These are phyloP conservation scores for Cerrena zonata DNA, from an alignment of 1,284 basidiomycete genomes.

Conservation along the genomic window DNA sequence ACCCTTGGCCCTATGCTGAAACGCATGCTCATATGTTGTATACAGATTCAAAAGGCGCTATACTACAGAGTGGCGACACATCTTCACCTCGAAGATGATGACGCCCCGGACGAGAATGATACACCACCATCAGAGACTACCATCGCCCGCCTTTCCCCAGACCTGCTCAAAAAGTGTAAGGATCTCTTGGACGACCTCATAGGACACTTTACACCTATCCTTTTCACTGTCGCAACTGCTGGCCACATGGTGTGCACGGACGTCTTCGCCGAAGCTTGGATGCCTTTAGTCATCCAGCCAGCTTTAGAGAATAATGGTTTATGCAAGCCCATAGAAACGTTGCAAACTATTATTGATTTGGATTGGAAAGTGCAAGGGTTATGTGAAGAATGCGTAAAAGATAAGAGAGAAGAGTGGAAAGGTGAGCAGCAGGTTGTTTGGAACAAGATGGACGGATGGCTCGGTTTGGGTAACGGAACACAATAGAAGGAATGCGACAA, in stretches of 20 bases:
- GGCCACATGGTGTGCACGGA: slow-evolving; percentile 69
- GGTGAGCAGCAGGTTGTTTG: slow-evolving; percentile 55
- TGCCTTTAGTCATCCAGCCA: slow-evolving; percentile 57
- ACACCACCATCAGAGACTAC: slow-evolving; percentile 1
- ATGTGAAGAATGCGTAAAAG: slow-evolving; percentile 50
- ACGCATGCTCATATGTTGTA: neutral
- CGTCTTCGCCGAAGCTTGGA: slow-evolving; percentile 64
- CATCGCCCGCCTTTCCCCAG: slow-evolving; percentile 18
- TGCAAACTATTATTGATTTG: slow-evolving; percentile 50
- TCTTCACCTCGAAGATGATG: slow-evolving; percentile 43
- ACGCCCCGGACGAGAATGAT: slow-evolving; percentile 1
- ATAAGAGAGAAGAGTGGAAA: slow-evolving; percentile 62
- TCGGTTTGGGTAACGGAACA: slow-evolving; percentile 16
- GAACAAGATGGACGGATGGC: slow-evolving; percentile 57
- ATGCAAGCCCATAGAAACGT: slow-evolving; percentile 57
- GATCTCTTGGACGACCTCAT: slow-evolving; percentile 37
- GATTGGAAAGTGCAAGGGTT: slow-evolving; percentile 55
- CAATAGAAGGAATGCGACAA: neutral
- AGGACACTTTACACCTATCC: slow-evolving; percentile 59
- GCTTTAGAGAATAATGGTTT: slow-evolving; percentile 56
- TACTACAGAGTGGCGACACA: slow-evolving; percentile 56
- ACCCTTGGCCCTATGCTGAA: neutral
- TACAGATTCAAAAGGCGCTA: slow-evolving; percentile 54
- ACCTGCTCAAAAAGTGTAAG: slow-evolving; percentile 23
- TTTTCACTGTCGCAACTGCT: slow-evolving; percentile 65